Conservation (phyloP, 2,329 filamentous ascomycete genomes). For the Ambrosiella cleistominuta region DNA sequence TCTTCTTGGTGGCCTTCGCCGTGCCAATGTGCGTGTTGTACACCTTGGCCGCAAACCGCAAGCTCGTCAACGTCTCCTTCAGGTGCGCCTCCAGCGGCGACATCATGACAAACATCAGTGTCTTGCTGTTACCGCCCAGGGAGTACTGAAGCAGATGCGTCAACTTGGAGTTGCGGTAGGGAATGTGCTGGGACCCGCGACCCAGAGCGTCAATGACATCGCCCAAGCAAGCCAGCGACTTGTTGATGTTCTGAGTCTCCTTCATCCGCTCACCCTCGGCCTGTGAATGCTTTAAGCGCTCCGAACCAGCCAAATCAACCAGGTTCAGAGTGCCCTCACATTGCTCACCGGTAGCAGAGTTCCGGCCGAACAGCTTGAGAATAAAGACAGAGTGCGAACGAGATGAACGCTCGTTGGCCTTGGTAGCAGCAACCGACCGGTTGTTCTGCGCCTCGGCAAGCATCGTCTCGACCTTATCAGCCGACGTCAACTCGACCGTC, state of each 20-base stretch:
- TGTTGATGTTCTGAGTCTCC: slow-evolving; percentile 97
- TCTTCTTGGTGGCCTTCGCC: slow-evolving; percentile 55
- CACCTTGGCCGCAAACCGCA: slow-evolving; percentile 90
- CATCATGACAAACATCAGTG: slow-evolving; percentile 98
- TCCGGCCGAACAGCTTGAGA: slow-evolving; percentile 56
- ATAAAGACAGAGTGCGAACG: slow-evolving; percentile 95
- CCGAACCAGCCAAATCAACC: slow-evolving; percentile 86
- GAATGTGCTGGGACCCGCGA: slow-evolving; percentile 65
- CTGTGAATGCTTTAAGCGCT: slow-evolving; percentile 72
- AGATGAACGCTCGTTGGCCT: slow-evolving; percentile 86
- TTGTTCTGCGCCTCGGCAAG: slow-evolving; percentile 68
- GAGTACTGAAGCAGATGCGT: slow-evolving; percentile 93
- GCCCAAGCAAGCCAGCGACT: slow-evolving; percentile 74
- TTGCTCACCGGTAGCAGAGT: slow-evolving; percentile 58
- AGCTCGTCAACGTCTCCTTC: slow-evolving; percentile 80
- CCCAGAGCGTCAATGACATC: slow-evolving; percentile 93
- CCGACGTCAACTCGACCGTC: slow-evolving; percentile 58
- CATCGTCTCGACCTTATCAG: slow-evolving; percentile 62
- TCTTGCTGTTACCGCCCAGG: slow-evolving; percentile 87
- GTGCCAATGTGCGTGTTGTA: slow-evolving; percentile 87
- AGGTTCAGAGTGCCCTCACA: slow-evolving; percentile 90
- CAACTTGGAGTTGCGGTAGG: slow-evolving; percentile 91
- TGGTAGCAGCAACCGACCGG: slow-evolving; percentile 87
- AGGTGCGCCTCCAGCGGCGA: slow-evolving; percentile 80
- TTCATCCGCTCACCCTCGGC: slow-evolving; percentile 74